phyloP scores from a whole-genome alignment of 306 rosid genomes.

The Lathyrus sativus region DNA sequence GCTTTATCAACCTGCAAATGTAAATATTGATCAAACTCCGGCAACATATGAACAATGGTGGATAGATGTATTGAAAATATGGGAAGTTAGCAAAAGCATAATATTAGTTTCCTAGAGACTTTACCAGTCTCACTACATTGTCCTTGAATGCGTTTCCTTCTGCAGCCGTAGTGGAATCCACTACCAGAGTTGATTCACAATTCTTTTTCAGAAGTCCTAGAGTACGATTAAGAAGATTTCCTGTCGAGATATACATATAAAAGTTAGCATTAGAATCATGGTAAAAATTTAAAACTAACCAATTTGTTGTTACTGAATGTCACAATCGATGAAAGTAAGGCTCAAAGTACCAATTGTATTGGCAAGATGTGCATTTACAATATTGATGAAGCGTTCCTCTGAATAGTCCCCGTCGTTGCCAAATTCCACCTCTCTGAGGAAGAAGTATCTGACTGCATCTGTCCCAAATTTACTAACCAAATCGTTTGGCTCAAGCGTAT shows the following conservation, averaged over 20 bases:
- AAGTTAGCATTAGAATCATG: slow-evolving; percentile 25
- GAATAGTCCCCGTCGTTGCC: slow-evolving; percentile 96
- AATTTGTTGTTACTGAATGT: slow-evolving; percentile 20
- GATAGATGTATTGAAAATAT: slow-evolving; percentile 17
- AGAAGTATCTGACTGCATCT: slow-evolving; percentile 95
- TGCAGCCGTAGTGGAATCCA: slow-evolving; percentile 73
- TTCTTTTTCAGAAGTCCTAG: slow-evolving; percentile 88
- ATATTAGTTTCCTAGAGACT: slow-evolving; percentile 26
- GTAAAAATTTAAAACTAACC: not conserved
- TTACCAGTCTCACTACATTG: slow-evolving; percentile 74
- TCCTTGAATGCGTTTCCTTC: slow-evolving; percentile 75
- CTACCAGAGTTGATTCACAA: slow-evolving; percentile 77
- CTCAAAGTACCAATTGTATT: slow-evolving; percentile 76
- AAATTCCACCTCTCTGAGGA: slow-evolving; percentile 90
- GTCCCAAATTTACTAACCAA: slow-evolving; percentile 80
- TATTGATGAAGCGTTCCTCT: slow-evolving; percentile 87
- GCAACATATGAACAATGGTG: slow-evolving; percentile 17
- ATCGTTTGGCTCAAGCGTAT: slow-evolving; percentile 95
- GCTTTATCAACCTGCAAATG: slow-evolving; percentile 70
- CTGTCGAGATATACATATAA: slow-evolving; percentile 45
- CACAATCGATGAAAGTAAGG: slow-evolving; percentile 26
- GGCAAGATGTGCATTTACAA: slow-evolving; percentile 97
- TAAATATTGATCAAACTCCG: slow-evolving; percentile 25
- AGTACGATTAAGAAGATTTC: slow-evolving; percentile 94
- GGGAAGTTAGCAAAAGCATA: not conserved